phyloP scores from a whole-genome alignment of 208 protist genomes.

The Crithidia brevicula region DNA sequence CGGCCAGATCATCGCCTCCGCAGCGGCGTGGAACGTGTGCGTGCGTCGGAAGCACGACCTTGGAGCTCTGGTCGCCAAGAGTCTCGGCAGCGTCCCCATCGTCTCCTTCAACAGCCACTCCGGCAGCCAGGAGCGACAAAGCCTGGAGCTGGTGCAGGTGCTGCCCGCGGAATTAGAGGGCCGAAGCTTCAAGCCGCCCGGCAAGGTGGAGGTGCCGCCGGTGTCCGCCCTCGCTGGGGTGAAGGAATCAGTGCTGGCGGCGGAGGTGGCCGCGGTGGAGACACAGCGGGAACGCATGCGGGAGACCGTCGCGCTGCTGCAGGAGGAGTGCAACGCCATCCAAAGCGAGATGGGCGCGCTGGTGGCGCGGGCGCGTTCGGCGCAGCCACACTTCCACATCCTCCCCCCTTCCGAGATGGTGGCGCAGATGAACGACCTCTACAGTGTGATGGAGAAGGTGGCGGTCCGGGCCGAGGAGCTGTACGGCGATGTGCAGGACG shows the following conservation, averaged over 20 bases:
- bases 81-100: conserved; percentile 62
- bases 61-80: conserved; percentile 46
- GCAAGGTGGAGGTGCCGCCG: conserved; percentile 30
- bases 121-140: conserved; percentile 73
- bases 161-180: conserved; percentile 46
- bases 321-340: conserved; percentile 61
- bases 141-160: conserved; percentile 67
- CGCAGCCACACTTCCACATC: conserved; percentile 78
- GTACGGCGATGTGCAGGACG: conserved; percentile 53
- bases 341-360: conserved; percentile 48
- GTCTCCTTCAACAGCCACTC: conserved; percentile 73
- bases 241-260: conserved; percentile 47
- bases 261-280: conserved; percentile 74
- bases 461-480: conserved; percentile 66
- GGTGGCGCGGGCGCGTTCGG: conserved; percentile 38
- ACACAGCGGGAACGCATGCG: conserved; percentile 44
- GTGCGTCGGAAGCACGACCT: conserved; percentile 59
- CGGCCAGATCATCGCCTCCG: conserved; percentile 79
- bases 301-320: conserved; percentile 53
- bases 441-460: conserved; percentile 80
- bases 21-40: conserved; percentile 74
- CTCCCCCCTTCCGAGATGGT: conserved; percentile 87
- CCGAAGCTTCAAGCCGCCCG: conserved; percentile 49
- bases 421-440: conserved; percentile 84
- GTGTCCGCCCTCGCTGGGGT: conserved; percentile 56